A percentile compares a stretch with the other conserved stretches of the same genome.
Conservation (phyloP, 176 grass and related monocot genomes). For the Triticum dicoccoides region DNA sequence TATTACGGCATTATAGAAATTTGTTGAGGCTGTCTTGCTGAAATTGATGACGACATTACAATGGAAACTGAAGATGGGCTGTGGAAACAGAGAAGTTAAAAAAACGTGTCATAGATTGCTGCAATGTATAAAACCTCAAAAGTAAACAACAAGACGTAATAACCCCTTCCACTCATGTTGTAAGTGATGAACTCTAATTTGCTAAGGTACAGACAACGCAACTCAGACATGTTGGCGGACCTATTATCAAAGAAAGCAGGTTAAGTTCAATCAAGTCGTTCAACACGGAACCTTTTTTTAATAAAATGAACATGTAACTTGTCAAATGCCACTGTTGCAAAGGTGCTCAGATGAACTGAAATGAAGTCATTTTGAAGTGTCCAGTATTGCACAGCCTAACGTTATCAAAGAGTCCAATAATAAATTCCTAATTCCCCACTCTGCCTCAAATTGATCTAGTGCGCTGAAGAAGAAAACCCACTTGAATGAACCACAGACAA, state of each 20-base stretch:
- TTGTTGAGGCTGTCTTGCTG: neutral
- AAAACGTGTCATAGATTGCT: neutral
- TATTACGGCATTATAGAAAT: neutral
- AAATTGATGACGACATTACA: conserved; percentile 27
- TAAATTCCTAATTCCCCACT: neutral
- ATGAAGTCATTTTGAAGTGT: neutral
- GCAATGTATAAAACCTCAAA: neutral
- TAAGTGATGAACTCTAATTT: neutral
- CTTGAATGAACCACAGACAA: neutral
- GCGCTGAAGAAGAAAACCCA: neutral
- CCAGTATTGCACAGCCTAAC: neutral
- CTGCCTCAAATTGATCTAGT: neutral
- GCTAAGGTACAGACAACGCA: no score
- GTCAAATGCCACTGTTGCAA: neutral
- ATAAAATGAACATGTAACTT: no score
- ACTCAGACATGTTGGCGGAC: neutral
- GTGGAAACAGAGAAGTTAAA: neutral
- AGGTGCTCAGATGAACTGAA: neutral
- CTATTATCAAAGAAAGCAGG: neutral
- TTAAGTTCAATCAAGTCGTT: neutral
- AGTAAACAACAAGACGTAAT: neutral
- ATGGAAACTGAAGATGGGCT: neutral
- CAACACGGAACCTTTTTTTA: no score
- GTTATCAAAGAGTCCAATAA: neutral
- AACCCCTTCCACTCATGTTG: neutral